Base-by-base conservation (phyloP, 345 rosid genomes). In the Aquilaria yunnanensis region DNA sequence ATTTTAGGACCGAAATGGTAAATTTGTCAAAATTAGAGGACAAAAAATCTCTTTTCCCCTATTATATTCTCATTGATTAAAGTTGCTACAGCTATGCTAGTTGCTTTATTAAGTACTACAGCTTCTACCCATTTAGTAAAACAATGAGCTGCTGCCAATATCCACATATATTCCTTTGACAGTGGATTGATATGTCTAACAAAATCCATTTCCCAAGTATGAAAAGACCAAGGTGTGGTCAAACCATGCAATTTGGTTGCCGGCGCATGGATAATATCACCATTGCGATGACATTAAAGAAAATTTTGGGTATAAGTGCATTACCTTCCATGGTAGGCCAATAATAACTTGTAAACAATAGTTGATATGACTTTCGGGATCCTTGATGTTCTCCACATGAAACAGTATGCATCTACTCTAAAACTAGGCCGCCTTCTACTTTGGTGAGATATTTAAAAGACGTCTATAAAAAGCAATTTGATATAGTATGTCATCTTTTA, bases 61-160 rank as follows among this genome's bases (percentile, higher is more conserved):
- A 23, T 23, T 29, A 53, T 53, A 12, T 53, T n/a, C 2, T 51
- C 55, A 9, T 51, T 51, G 6, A 51, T 51, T 2, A 51, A 51
- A 13, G 4, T 51, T 2, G 55, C 9, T 10, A 53, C 31, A 7
- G 32, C 10, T 11, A 10, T 0, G 4, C 33, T 32, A 2, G 6
- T 23, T 53, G 31, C 31, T 53, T 53, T 53, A 10, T 23, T 53
- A 29, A 53, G 14, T 10, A 32, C 2, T 12, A 53, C 16, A 2
- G 56, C 56, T 3, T 53, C 32, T 4, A 53, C 56, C 56, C 56
- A 53, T 23, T 53, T 53, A 7, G 55, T 51, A n/a, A 51, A 51
- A 14, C 55, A 51, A 9, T 51, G 29, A 2, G 55, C 16, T 3
- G 56, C 32, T 16, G 10, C 30, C 1, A 53, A 9, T 4, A 53